These are phyloP conservation scores for Astrothelium macrocarpum DNA, from an alignment of 495 filamentous ascomycete genomes.

Conservation along the genomic window DNA sequence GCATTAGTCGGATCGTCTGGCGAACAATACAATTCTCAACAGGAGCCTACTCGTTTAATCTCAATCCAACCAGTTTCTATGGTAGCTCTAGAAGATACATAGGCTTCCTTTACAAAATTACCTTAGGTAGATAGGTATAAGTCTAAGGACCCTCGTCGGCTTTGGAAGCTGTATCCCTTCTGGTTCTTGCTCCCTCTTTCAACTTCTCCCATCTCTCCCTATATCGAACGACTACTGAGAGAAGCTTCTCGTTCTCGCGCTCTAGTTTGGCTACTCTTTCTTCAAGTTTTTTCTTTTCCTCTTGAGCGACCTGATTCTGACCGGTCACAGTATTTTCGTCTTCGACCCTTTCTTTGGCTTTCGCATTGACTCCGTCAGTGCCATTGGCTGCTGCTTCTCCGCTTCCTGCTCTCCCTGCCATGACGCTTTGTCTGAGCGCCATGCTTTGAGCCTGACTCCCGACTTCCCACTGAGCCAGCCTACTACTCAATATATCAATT, in stretches of 20 bases:
- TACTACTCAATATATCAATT: constrained; percentile 65
- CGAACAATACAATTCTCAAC: no score
- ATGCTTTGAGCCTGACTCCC: constrained; percentile 76
- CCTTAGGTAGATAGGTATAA: no score
- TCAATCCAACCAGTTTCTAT: background rate
- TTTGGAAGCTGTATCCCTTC: background rate
- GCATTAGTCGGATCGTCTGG: no score
- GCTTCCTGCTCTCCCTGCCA: constrained; percentile 36
- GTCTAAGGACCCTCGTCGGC: background rate
- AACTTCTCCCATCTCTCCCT: constrained; percentile 74
- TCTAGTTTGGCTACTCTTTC: constrained; percentile 33
- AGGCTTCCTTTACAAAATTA: no score
- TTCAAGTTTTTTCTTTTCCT: constrained; percentile 46
- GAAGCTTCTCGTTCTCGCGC: constrained; percentile 61
- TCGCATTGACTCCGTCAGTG: constrained; percentile 3
- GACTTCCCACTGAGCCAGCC: constrained; percentile 77
- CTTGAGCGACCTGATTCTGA: constrained; percentile 42
- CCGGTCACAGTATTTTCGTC: constrained; percentile 40
- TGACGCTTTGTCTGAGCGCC: constrained; percentile 67
- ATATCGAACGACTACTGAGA: constrained; percentile 56
- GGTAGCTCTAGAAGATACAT: no score
- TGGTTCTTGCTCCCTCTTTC: constrained; percentile 67
- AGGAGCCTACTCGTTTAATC: no score
- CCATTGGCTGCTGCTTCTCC: constrained; percentile 24
- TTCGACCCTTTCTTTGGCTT: constrained; percentile 28